phyloP scores from a whole-genome alignment of 2,329 filamentous ascomycete genomes.

The Achaetomium macrosporum region DNA sequence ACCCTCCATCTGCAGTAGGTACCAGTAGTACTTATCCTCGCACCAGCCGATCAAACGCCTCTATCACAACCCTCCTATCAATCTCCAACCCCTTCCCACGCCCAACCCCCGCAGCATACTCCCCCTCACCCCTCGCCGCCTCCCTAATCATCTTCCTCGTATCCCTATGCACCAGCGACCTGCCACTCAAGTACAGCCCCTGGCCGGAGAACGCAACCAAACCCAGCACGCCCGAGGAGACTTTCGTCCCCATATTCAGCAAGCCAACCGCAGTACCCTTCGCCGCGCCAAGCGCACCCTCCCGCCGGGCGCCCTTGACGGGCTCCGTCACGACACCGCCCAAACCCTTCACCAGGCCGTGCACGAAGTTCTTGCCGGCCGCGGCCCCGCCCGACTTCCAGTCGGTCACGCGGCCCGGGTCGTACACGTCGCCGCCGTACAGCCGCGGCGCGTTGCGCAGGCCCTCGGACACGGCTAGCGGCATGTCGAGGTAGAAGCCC shows the following conservation, averaged over 20 bases:
- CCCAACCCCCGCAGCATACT: background rate
- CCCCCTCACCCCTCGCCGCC: background rate
- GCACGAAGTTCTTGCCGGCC: constrained; percentile 1
- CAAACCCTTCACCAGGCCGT: background rate
- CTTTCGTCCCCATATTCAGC: background rate
- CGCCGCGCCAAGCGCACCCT: background rate
- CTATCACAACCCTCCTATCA: background rate
- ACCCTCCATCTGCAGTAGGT: too few species aligned
- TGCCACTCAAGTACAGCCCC: background rate
- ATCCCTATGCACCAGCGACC: background rate
- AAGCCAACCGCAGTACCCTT: background rate
- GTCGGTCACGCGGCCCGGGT: background rate
- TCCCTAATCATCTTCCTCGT: background rate
- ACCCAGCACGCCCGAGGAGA: background rate
- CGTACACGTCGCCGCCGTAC: background rate
- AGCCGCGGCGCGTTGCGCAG: background rate
- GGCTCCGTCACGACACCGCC: background rate
- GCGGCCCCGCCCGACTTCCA: background rate
- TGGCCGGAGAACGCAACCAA: background rate
- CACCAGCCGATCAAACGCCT: background rate
- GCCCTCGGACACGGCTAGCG: constrained; percentile 1
- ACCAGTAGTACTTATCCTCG: background rate
- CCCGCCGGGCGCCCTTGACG: background rate
- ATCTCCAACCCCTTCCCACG: background rate
- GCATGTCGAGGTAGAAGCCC: constrained; percentile 4